These are phyloP conservation scores for Maudiozyma serrabonitensis DNA, from an alignment of 805 yeast genomes.

Conservation along the genomic window DNA sequence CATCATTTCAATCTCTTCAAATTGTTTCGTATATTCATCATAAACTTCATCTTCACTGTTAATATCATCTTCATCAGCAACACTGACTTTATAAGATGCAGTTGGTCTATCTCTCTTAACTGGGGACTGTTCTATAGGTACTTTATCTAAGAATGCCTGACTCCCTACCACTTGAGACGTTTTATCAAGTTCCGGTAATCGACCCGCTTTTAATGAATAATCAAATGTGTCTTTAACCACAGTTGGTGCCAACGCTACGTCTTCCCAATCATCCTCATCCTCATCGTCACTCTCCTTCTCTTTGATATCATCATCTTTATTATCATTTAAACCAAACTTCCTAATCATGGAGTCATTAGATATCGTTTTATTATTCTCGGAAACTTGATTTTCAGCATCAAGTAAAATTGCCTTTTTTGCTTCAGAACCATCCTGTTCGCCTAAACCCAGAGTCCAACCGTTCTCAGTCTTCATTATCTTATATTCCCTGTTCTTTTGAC, in stretches of 20 bases:
- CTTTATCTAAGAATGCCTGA: conserved; percentile 25
- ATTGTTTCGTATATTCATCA: conserved; percentile 17
- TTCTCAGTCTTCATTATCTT: conserved; percentile 63
- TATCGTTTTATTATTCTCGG: conserved; percentile 2
- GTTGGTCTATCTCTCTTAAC: conserved; percentile 6
- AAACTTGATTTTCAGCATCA: conserved; percentile 21
- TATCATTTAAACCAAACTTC: not conserved
- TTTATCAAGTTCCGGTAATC: conserved; percentile 27
- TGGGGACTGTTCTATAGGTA: conserved; percentile 17
- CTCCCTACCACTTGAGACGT: conserved; percentile 16
- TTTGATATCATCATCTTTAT: conserved; percentile 20
- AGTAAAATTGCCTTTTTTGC: conserved; percentile 40
- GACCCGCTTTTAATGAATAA: conserved; percentile 35
- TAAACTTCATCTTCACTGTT: conserved; percentile 7
- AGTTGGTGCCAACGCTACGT: conserved; percentile 37
- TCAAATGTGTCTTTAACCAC: conserved; percentile 22
- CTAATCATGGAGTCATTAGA: too few relatives aligned
- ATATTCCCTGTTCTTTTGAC: conserved; percentile 72
- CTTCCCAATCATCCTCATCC: conserved; percentile 48
- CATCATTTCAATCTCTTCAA: conserved; percentile 29
- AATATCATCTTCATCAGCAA: conserved; percentile 10
- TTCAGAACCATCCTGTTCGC: conserved; percentile 34
- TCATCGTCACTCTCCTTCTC: conserved; percentile 26
- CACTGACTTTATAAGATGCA: conserved; percentile 2
- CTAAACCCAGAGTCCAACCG: conserved; percentile 75